These are phyloP conservation scores for Neonectria sp. DNA, from an alignment of 2,329 filamentous ascomycete genomes.

Conservation along the genomic window DNA sequence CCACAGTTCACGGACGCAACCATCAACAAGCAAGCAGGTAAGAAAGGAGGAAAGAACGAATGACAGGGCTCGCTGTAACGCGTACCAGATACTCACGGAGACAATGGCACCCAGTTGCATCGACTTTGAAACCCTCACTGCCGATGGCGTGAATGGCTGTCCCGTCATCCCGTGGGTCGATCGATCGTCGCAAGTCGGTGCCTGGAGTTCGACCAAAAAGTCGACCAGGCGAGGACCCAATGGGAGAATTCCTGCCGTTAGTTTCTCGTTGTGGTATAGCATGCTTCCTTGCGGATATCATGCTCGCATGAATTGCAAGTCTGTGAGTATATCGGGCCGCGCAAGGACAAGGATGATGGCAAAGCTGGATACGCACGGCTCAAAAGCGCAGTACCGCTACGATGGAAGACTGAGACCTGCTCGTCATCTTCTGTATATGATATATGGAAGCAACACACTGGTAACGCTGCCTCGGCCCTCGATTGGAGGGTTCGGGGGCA, in stretches of 20 bases:
- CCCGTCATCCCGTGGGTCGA: conserved; percentile 32
- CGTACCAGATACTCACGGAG: conserved; percentile 23
- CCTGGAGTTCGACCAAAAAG: conserved; percentile 19
- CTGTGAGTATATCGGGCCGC: conserved; percentile 14
- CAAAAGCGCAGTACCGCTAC: background rate
- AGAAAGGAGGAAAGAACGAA: background rate
- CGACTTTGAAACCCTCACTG: conserved; percentile 13
- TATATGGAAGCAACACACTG: conserved; percentile 11
- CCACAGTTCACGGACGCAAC: background rate
- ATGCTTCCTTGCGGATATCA: conserved; percentile 3
- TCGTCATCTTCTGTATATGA: background rate
- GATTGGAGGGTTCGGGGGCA: conserved; percentile 5
- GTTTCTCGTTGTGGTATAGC: conserved; percentile 25
- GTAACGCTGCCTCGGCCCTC: background rate
- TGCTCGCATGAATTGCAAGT: conserved; percentile 10
- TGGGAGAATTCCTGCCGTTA: conserved; percentile 31
- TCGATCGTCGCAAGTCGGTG: conserved; percentile 27
- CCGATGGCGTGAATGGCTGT: conserved; percentile 31
- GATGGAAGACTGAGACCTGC: conserved; percentile 1
- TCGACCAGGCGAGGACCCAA: conserved; percentile 32
- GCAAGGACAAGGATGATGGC: conserved; percentile 12
- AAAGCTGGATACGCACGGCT: conserved; percentile 8
- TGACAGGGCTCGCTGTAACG: conserved; percentile 7
- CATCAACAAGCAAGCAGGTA: conserved; percentile 13
- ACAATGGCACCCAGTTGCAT: conserved; percentile 3